phyloP scores from a whole-genome alignment of 768 basidiomycete species.

The Tulasnella sp. region DNA sequence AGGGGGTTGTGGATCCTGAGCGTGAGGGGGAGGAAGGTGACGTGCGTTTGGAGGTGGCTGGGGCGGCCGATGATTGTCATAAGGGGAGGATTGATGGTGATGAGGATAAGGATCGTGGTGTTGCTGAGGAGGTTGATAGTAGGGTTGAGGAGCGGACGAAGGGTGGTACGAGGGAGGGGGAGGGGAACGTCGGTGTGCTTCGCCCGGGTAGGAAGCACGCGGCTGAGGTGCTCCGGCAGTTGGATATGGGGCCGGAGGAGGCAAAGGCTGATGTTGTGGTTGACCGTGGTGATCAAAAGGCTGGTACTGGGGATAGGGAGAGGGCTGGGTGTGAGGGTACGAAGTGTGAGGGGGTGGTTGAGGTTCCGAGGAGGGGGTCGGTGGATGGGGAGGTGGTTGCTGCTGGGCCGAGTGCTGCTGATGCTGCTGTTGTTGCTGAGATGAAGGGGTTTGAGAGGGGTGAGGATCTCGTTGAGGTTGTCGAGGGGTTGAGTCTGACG shows the following conservation, averaged over 20 bases:
- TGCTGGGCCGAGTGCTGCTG: background rate
- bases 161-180: background rate
- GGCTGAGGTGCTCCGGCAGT: background rate
- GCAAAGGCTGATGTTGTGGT: background rate
- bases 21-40: slow-evolving; percentile 9
- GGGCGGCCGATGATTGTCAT: background rate
- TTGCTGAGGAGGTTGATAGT: background rate
- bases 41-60: background rate
- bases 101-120: background rate
- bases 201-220: background rate
- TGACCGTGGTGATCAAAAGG: background rate
- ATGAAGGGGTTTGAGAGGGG: background rate
- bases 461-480: background rate
- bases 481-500: background rate
- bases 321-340: background rate
- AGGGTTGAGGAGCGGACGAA: background rate
- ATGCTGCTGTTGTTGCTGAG: background rate
- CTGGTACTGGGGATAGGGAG: background rate
- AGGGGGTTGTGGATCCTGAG: background rate
- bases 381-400: background rate
- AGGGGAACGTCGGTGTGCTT: slow-evolving; percentile 1
- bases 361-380: background rate
- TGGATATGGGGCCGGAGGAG: background rate
- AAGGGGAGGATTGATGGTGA: background rate
- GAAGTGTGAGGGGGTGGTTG: background rate